Conservation (phyloP, 352 stramenopile species). For the Elongisporangium prolatum region DNA sequence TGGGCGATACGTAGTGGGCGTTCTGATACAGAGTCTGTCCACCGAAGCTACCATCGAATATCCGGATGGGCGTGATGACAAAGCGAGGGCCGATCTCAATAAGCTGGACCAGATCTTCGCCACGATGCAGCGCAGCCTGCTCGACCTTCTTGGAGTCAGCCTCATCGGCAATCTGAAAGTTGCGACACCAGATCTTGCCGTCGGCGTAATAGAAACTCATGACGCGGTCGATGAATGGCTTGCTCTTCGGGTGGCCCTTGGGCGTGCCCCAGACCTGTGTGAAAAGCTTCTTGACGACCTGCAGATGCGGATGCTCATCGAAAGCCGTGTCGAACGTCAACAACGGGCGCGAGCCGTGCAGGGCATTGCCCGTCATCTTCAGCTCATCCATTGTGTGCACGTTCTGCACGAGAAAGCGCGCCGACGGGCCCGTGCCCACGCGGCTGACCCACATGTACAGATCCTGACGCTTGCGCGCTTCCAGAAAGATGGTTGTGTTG, state of each 20-base stretch:
- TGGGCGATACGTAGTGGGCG: slow-evolving; percentile 96
- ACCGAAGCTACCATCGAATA: slow-evolving; percentile 98
- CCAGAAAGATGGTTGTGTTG: slow-evolving; percentile 96
- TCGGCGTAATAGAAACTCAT: slow-evolving; percentile 96
- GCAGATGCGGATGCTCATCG: slow-evolving; percentile 87
- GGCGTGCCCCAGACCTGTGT: slow-evolving; percentile 94
- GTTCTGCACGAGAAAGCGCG: slow-evolving; percentile 98
- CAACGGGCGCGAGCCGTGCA: slow-evolving; percentile 95
- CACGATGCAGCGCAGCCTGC: slow-evolving; percentile 72
- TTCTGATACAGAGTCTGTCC: slow-evolving; percentile 99
- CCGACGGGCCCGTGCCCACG: slow-evolving; percentile 93
- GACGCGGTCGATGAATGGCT: slow-evolving; percentile 99
- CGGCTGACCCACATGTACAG: slow-evolving; percentile 98
- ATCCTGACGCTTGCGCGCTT: slow-evolving; percentile 97
- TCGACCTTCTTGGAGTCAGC: slow-evolving; percentile 92
- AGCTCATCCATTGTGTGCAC: slow-evolving; percentile 99
- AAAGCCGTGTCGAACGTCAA: slow-evolving; percentile 97
- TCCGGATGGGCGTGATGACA: slow-evolving; percentile 97
- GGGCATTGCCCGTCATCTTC: slow-evolving; percentile 98
- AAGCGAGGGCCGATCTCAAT: slow-evolving; percentile 99
- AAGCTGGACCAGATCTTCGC: slow-evolving; percentile 91
- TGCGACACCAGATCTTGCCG: slow-evolving; percentile 97
- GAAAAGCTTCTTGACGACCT: slow-evolving; percentile 97
- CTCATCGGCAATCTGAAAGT: slow-evolving; percentile 93
- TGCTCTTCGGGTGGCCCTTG: slow-evolving; percentile 98